Evolutionary conservation across 108 stramenopile genomes (phyloP).

Genomic region (Schizochytrium sp.): DNA sequence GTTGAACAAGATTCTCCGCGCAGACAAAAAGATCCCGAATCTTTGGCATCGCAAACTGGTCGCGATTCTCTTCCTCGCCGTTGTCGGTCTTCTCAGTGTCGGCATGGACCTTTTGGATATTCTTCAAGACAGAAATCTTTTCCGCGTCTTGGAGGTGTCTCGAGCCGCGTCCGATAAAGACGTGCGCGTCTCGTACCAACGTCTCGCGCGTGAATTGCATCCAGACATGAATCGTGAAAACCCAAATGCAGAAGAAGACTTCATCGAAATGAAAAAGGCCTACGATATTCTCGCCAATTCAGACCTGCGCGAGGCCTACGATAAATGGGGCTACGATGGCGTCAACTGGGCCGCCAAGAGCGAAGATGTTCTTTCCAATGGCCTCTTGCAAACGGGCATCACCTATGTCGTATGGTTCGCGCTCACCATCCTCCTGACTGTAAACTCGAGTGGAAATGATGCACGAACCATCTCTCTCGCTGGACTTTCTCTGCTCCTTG

Average conservation of each 20-base stretch:
- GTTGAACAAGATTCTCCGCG: not conserved
- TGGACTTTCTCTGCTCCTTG: not conserved
- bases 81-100: not conserved
- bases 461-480: not conserved
- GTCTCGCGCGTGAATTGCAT: not conserved
- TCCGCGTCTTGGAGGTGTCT: not conserved
- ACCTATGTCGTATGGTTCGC: not conserved
- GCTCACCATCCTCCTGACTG: not conserved
- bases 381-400: not conserved
- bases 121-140: not conserved
- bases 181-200: not conserved
- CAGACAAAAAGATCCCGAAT: not conserved
- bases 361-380: not conserved
- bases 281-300: slow-evolving; percentile 90
- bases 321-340: slow-evolving; percentile 89
- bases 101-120: not conserved
- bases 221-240: not conserved
- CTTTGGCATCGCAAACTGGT: not conserved
- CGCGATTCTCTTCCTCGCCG: not conserved
- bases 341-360: slow-evolving; percentile 21
- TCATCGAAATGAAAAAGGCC: slow-evolving; percentile 74
- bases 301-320: slow-evolving; percentile 86
- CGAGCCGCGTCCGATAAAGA: not conserved
- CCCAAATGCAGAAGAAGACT: slow-evolving; percentile 76
- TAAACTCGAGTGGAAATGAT: not conserved